Conservation (phyloP, 2,329 filamentous ascomycete species). For the Trichoderma sp. region DNA sequence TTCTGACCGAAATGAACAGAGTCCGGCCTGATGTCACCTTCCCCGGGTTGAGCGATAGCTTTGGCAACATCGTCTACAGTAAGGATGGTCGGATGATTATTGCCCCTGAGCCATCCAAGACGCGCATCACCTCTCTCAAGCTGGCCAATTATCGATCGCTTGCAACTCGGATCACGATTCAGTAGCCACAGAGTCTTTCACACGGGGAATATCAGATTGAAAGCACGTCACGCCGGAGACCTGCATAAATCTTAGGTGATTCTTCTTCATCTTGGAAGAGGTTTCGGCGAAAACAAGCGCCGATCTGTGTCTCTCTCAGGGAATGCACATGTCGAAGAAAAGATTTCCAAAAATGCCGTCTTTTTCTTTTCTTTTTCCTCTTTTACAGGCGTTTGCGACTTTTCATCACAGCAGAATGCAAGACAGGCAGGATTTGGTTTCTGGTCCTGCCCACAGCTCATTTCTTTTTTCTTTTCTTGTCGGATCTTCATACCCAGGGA, state of each 20-base stretch:
- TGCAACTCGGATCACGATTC: constrained; percentile 43
- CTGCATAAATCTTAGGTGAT: not conserved
- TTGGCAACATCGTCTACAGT: constrained; percentile 60
- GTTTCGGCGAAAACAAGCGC: not conserved
- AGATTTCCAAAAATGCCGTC: not conserved
- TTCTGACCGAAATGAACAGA: constrained; percentile 61
- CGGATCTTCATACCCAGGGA: constrained; percentile 28
- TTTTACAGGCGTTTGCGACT: constrained; percentile 18
- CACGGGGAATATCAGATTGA: not conserved
- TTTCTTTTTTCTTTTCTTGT: not conserved
- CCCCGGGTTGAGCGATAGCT: constrained; percentile 64
- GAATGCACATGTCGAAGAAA: constrained; percentile 6
- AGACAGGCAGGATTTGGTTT: constrained; percentile 3
- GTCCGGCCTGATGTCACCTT: constrained; percentile 62
- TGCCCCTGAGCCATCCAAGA: constrained; percentile 57
- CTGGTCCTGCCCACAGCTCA: not conserved
- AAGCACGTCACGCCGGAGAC: not conserved
- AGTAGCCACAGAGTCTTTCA: constrained; percentile 33
- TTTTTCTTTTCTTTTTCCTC: not conserved
- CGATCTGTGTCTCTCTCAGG: not conserved
- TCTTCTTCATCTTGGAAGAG: not conserved
- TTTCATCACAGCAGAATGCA: constrained; percentile 19
- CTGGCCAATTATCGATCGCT: constrained; percentile 60
- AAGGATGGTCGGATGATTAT: constrained; percentile 63
- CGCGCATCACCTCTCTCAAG: constrained; percentile 58